phyloP scores from a whole-genome alignment of 768 basidiomycete genomes.

The Russula compacta region DNA sequence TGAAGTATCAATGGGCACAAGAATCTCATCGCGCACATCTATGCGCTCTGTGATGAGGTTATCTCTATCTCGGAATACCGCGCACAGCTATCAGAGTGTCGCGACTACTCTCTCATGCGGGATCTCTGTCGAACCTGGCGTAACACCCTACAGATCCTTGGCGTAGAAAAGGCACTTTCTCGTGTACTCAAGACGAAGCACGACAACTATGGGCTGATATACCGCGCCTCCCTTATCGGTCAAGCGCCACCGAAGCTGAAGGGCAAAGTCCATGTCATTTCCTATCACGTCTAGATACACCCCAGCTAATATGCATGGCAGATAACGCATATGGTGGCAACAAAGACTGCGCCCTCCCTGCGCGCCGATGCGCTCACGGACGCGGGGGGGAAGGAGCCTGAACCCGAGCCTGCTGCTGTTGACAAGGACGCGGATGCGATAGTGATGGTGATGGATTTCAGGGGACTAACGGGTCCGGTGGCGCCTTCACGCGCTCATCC shows the following conservation, averaged over 20 bases:
- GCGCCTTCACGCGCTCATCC: no score
- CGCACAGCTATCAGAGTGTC: constrained; percentile 90
- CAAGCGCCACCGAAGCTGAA: constrained; percentile 97
- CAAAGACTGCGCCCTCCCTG: no score
- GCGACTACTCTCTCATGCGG: constrained; percentile 65
- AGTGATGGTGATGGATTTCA: no score
- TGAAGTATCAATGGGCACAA: constrained; percentile 98
- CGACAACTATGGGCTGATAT: constrained; percentile 98
- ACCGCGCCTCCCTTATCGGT: constrained; percentile 94
- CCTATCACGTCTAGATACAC: background rate
- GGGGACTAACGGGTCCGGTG: no score
- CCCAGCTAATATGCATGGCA: constrained; percentile 23
- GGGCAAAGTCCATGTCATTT: constrained; percentile 60
- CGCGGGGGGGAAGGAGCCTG: constrained; percentile 60
- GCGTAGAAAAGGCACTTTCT: constrained; percentile 72
- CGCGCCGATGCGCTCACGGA: constrained; percentile 96
- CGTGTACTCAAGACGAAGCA: constrained; percentile 74
- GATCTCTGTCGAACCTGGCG: constrained; percentile 57
- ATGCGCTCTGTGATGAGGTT: constrained; percentile 95
- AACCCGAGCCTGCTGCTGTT: constrained; percentile 15
- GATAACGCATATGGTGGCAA: constrained; percentile 99
- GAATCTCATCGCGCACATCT: constrained; percentile 96
- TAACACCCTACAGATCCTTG: constrained; percentile 75
- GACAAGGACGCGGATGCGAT: constrained; percentile 28
- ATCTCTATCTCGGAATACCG: constrained; percentile 95